These are phyloP conservation scores for Puccinia polysora DNA, from an alignment of 1,284 basidiomycete species.

Conservation along the genomic window DNA sequence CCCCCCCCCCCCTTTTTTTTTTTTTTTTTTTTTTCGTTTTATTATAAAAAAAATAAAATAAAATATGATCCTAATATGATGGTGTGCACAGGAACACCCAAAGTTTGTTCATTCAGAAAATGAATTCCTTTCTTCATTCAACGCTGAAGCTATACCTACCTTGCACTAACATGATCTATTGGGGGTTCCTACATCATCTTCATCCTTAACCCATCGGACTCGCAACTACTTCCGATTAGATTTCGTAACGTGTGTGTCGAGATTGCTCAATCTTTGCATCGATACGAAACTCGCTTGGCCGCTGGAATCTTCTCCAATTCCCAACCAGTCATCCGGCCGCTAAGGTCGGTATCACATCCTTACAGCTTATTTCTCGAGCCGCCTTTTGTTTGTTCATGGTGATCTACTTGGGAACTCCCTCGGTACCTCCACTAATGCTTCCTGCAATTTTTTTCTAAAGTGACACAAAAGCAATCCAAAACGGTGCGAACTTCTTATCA, in stretches of 20 bases:
- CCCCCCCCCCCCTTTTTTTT: too few species aligned
- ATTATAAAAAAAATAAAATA: too few species aligned
- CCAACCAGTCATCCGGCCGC: slow-evolving; percentile 17
- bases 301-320: slow-evolving; percentile 19
- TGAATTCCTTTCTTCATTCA: neutral
- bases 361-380: too few species aligned
- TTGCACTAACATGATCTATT: too few species aligned
- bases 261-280: slow-evolving; percentile 33
- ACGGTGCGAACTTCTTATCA: slow-evolving; percentile 38
- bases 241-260: slow-evolving; percentile 29
- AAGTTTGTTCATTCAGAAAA: neutral
- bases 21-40: too few species aligned
- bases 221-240: neutral
- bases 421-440: neutral
- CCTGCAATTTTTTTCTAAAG: neutral
- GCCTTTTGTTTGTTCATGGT: neutral
- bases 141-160: too few species aligned
- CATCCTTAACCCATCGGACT: neutral
- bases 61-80: too few species aligned
- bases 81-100: slow-evolving; percentile 23
- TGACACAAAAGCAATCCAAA: slow-evolving; percentile 38
- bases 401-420: neutral
- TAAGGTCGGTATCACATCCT: neutral
- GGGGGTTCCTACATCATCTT: too few species aligned
- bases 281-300: slow-evolving; percentile 31